phyloP scores from a whole-genome alignment of 495 filamentous ascomycete species.

The Penicillium arizonense region DNA sequence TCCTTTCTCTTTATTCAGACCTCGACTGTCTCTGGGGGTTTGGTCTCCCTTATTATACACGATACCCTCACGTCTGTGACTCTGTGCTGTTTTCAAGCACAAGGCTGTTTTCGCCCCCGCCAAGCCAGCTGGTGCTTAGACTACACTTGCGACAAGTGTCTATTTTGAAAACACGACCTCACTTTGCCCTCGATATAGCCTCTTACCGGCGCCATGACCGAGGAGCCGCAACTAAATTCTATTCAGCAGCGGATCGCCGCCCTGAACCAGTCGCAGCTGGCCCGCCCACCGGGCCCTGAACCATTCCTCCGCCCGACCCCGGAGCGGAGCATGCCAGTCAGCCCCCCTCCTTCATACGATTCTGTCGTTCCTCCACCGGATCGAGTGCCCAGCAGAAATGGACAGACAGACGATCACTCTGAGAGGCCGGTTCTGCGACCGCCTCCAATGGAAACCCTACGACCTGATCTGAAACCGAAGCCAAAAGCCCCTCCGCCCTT shows the following conservation, averaged over 20 bases:
- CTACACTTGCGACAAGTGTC: slow-evolving; percentile 3
- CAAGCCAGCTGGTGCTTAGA: slow-evolving; percentile 15
- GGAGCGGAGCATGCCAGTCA: slow-evolving; percentile 45
- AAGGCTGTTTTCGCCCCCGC: slow-evolving; percentile 14
- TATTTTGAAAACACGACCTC: background rate
- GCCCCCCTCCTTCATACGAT: slow-evolving; percentile 41
- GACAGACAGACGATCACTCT: slow-evolving; percentile 29
- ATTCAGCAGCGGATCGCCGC: slow-evolving; percentile 60
- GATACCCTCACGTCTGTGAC: too few relatives aligned
- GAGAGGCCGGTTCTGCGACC: slow-evolving; percentile 21
- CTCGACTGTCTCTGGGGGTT: too few relatives aligned
- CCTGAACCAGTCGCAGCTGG: slow-evolving; percentile 56
- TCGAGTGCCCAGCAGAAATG: slow-evolving; percentile 41
- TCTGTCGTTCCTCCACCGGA: slow-evolving; percentile 32
- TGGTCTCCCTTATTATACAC: too few relatives aligned
- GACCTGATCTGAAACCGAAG: slow-evolving; percentile 35
- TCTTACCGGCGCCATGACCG: slow-evolving; percentile 20
- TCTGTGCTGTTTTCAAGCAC: background rate
- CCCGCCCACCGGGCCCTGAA: slow-evolving; percentile 28
- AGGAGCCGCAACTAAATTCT: slow-evolving; percentile 45
- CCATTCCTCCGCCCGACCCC: slow-evolving; percentile 32
- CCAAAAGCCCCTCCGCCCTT: slow-evolving; percentile 48
- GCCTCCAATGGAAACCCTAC: slow-evolving; percentile 18
- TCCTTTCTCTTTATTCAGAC: background rate
- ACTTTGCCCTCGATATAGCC: background rate